Conservation (phyloP, 176 grass and related monocot genomes). For the Tuctoria greenei region DNA sequence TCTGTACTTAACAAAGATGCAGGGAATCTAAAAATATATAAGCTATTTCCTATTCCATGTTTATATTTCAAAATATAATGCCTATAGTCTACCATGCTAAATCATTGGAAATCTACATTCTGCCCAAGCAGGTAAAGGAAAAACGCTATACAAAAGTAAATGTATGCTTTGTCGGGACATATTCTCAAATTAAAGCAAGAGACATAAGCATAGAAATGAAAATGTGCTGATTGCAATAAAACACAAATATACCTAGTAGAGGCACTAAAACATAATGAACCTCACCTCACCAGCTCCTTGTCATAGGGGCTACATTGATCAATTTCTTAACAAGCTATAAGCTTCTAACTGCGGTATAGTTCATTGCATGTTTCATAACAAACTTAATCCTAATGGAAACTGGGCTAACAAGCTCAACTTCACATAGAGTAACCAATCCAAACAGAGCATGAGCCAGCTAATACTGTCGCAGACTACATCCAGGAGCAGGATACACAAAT, state of each 20-base stretch:
- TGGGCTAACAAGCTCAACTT: not conserved
- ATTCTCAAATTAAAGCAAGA: not conserved
- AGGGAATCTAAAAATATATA: not conserved
- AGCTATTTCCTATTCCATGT: not conserved
- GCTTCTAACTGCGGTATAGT: not conserved
- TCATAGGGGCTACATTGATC: not conserved
- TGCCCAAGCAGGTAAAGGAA: not conserved
- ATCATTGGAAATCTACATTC: not conserved
- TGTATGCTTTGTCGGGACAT: not conserved
- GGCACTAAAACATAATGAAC: not conserved
- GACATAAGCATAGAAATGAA: not conserved
- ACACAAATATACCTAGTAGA: not conserved
- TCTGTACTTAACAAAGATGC: not conserved
- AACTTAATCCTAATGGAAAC: not conserved
- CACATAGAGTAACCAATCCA: slow-evolving; percentile 4
- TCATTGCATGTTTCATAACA: not conserved
- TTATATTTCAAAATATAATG: not conserved
- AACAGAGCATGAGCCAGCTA: not conserved
- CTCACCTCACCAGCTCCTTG: not conserved
- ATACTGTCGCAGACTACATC: slow-evolving; percentile 3
- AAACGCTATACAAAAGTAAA: slow-evolving; percentile 5
- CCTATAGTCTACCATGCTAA: not conserved
- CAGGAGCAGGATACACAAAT: slow-evolving; percentile 14
- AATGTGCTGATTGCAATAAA: not conserved
- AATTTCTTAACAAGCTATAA: not conserved